A percentile compares a stretch with the other conserved stretches of the same genome.
Conservation (phyloP, 208 protist species). For the Tetramitus jugosus region DNA sequence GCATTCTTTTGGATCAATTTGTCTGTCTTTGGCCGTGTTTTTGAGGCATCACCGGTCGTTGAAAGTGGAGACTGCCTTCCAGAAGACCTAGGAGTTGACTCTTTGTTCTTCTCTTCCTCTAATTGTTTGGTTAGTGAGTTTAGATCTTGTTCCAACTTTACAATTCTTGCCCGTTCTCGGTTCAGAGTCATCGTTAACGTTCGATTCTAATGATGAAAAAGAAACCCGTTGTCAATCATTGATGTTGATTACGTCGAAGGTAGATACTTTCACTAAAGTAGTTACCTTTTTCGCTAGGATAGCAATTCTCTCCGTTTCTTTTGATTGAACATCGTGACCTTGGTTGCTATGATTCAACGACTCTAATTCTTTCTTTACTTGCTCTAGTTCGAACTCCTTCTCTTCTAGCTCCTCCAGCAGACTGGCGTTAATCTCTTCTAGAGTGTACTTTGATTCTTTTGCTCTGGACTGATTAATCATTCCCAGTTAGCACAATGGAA, state of each 20-base stretch:
- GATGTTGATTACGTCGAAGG: no score
- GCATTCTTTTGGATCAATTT: background rate
- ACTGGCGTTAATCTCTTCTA: background rate
- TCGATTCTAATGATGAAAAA: background rate
- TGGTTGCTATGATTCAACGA: background rate
- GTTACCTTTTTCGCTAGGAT: background rate
- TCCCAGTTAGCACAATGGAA: no score
- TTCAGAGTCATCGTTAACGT: background rate
- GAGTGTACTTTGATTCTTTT: no score
- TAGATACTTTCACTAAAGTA: no score
- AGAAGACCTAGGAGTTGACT: no score
- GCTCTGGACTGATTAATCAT: no score
- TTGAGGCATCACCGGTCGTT: no score
- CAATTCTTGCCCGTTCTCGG: background rate
- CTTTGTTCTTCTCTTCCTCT: background rate
- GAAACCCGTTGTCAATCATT: background rate
- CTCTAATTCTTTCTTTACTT: background rate
- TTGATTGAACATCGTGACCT: background rate
- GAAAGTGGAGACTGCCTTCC: no score
- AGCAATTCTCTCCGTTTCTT: background rate
- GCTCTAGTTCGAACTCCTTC: background rate
- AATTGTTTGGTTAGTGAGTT: background rate
- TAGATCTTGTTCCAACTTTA: background rate
- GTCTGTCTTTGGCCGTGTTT: background rate
- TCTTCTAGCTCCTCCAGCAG: background rate